Base-by-base conservation (phyloP, 257 asterid genomes). In the Eucommia ulmoides region DNA sequence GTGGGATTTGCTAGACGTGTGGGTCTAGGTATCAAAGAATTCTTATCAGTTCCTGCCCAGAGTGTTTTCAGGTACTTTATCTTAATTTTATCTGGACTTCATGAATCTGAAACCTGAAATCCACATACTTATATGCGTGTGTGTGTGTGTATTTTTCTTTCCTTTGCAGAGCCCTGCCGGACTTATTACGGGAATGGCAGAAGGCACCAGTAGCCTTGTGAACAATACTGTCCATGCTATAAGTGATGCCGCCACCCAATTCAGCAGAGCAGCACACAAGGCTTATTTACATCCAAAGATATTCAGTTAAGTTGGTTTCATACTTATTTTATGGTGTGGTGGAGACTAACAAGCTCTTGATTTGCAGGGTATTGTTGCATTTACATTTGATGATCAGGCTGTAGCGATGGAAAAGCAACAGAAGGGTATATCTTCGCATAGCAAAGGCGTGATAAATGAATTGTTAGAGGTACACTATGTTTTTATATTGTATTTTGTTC, bases 201-300 rank as follows among this genome's bases (percentile, higher is more conserved):
- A 80, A 67, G 98, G 98, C 52, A 89, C 98, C 50, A 72, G 87
- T 2, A 89, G 98, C 77, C 98, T 89, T 51, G 72, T 85, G 54
- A 85, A 93, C 75, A 89, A 80, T 70, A 89, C 96, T 15, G 79
- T 89, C 35, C 85, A 82, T 73, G 96, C 98, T 54, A 66, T 89
- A 61, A 89, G 91, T 74, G 98, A 89, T 73, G 94, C 98, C 54
- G 83, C 98, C 25, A 89, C 82, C 69, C 98, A 89, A 67, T 89
- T 89, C 79, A 85, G 93, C 78, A 80, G 74, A 75, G 98, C 83
- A 52, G 96, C 96, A 33, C 94, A 89, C 54, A 89, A 89, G 98
- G 98, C 84, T 61, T 48, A 45, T 59, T 14, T 74, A 54, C 41
- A 59, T 63, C 59, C 55, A 49, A 18, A 24, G 45, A 23, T 45